Conservation (phyloP, 129 eudicot species). For the Flaveria robusta region DNA sequence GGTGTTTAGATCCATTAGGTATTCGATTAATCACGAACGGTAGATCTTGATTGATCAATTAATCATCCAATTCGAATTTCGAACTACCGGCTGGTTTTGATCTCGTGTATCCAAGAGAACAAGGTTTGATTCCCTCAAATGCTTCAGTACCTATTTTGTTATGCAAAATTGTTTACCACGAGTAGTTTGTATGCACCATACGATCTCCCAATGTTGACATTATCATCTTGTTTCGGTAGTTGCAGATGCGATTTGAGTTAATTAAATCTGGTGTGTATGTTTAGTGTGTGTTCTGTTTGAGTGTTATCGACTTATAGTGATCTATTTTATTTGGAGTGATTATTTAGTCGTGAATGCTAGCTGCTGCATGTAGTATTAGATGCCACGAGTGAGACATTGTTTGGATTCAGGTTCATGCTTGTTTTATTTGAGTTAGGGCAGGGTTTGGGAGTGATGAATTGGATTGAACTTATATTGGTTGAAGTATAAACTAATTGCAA, state of each 20-base stretch:
- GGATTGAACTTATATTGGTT: not conserved
- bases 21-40: constrained; percentile 15
- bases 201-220: constrained; percentile 10
- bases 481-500: not conserved
- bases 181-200: constrained; percentile 1
- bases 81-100: not conserved
- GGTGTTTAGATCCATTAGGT: constrained; percentile 38
- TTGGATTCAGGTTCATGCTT: not conserved
- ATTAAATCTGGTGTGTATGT: not conserved
- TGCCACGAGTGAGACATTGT: constrained; percentile 5
- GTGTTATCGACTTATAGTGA: constrained; percentile 1
- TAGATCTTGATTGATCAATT: constrained; percentile 31
- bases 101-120: constrained; percentile 19
- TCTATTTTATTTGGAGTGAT: not conserved
- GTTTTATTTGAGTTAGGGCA: constrained; percentile 11
- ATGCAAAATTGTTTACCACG: constrained; percentile 10
- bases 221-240: constrained; percentile 19
- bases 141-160: not conserved
- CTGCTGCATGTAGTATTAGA: constrained; percentile 9
- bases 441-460: not conserved
- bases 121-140: constrained; percentile 27
- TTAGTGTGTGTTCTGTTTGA: not conserved
- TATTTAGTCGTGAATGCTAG: not conserved
- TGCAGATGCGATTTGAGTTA: constrained; percentile 6
- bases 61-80: constrained; percentile 24